These are phyloP conservation scores for Sugiyamaella chiloensis DNA, from an alignment of 805 yeast species.

Conservation along the genomic window DNA sequence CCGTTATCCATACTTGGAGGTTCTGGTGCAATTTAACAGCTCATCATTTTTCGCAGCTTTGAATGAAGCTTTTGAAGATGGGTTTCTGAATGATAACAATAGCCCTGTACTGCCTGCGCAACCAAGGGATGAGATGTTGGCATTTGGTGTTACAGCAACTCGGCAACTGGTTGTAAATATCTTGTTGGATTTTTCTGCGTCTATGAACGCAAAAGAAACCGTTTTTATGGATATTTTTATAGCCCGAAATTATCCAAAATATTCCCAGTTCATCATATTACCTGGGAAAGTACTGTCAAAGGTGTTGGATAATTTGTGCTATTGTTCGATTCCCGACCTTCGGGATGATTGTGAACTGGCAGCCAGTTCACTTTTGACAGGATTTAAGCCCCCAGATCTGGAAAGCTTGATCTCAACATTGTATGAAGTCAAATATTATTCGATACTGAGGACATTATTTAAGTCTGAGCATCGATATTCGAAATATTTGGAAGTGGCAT, in stretches of 20 bases:
- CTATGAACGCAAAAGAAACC: not conserved
- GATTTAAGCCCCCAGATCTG: slow-evolving; percentile 57
- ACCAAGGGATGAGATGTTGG: slow-evolving; percentile 18
- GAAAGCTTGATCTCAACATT: slow-evolving; percentile 49
- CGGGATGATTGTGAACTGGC: slow-evolving; percentile 71
- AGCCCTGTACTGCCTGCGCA: slow-evolving; percentile 23
- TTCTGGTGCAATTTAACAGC: slow-evolving; percentile 54
- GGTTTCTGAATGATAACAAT: slow-evolving; percentile 56
- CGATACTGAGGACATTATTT: slow-evolving; percentile 58
- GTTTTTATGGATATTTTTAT: slow-evolving; percentile 56
- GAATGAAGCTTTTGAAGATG: slow-evolving; percentile 82
- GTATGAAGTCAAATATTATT: slow-evolving; percentile 52
- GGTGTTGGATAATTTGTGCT: slow-evolving; percentile 51
- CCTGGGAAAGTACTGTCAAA: slow-evolving; percentile 55
- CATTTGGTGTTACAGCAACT: slow-evolving; percentile 41
- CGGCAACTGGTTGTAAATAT: slow-evolving; percentile 79
- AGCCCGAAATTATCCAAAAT: slow-evolving; percentile 79
- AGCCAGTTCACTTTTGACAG: slow-evolving; percentile 64
- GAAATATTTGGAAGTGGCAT: slow-evolving; percentile 55
- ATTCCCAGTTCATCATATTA: slow-evolving; percentile 73
- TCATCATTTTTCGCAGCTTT: slow-evolving; percentile 62
- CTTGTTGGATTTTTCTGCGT: slow-evolving; percentile 48
- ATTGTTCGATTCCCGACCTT: slow-evolving; percentile 25
- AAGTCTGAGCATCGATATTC: slow-evolving; percentile 50
- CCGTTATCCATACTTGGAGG: slow-evolving; percentile 62